Evolutionary conservation across 805 yeast species (phyloP).

Genomic region (Saccharomycopsis fodiens): DNA sequence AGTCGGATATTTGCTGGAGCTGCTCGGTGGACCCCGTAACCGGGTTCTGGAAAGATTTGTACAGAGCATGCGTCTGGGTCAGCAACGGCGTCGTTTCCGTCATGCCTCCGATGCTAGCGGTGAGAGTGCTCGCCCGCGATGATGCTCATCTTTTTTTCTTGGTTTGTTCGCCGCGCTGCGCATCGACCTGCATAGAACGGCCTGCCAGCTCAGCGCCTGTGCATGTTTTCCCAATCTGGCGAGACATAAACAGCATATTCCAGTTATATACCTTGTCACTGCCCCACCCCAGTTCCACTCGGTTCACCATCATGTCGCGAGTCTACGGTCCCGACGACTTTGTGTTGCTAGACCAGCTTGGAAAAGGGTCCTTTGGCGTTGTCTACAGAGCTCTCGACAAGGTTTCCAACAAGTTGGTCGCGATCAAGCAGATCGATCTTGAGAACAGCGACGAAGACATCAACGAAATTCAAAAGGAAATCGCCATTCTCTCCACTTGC

Average conservation of each 20-base stretch:
- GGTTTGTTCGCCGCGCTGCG: no score
- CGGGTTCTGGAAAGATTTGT: slow-evolving; percentile 9
- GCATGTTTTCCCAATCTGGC: not conserved
- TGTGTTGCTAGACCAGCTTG: slow-evolving; percentile 46
- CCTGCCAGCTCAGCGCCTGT: no score
- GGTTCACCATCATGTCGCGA: slow-evolving; percentile 22
- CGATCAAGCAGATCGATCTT: slow-evolving; percentile 56
- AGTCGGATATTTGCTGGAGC: slow-evolving; percentile 9
- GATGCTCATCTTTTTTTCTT: no score
- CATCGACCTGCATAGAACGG: no score
- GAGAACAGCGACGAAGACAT: slow-evolving; percentile 62
- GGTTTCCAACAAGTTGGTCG: slow-evolving; percentile 28
- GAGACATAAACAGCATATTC: not conserved
- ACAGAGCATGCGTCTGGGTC: not conserved
- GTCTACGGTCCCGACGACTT: slow-evolving; percentile 35
- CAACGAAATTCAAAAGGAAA: slow-evolving; percentile 66
- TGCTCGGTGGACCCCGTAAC: slow-evolving; percentile 15
- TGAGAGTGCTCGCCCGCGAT: no score
- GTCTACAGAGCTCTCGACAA: slow-evolving; percentile 58
- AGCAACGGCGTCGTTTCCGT: not conserved
- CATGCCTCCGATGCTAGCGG: no score
- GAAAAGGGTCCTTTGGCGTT: slow-evolving; percentile 74
- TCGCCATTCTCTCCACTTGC: slow-evolving; percentile 61
- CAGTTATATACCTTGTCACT: not conserved
- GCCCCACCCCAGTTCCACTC: not conserved